phyloP scores from a whole-genome alignment of 306 rosid species.

The Cicer chorassanicum region DNA sequence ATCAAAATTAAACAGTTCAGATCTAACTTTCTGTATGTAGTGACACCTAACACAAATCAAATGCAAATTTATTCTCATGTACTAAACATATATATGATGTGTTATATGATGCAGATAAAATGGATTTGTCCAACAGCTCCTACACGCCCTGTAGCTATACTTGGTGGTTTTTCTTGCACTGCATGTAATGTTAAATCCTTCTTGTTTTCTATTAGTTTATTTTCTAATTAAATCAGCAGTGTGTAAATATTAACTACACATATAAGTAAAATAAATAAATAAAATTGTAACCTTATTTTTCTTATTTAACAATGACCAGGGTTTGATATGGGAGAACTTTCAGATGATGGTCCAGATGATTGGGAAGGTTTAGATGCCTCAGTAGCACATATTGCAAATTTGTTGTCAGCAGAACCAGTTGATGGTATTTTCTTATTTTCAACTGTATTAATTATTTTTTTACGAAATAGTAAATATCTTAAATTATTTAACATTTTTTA shows the following conservation, averaged over 20 bases:
- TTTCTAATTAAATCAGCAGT: neutral
- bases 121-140: conserved; percentile 99
- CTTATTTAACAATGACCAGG: conserved; percentile 53
- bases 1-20: too few species aligned
- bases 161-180: conserved; percentile 88
- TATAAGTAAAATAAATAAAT: neutral
- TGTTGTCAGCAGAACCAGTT: conserved; percentile 85
- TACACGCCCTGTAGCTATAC: conserved; percentile 74
- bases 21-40: too few species aligned
- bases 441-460: too few species aligned
- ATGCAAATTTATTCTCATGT: neutral
- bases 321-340: conserved; percentile 87
- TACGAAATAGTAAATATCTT: too few species aligned
- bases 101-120: conserved; percentile 66
- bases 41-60: too few species aligned
- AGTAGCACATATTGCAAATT: conserved; percentile 81
- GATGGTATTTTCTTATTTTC: conserved; percentile 71
- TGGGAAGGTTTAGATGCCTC: conserved; percentile 94
- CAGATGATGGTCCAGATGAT: conserved; percentile 86
- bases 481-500: too few species aligned
- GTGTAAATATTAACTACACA: neutral
- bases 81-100: conserved; percentile 17
- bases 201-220: conserved; percentile 8
- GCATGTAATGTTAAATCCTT: conserved; percentile 64
- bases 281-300: conserved; percentile 20